Base-by-base conservation (phyloP, 2,329 filamentous ascomycete genomes). In the Balansia obtecta region DNA sequence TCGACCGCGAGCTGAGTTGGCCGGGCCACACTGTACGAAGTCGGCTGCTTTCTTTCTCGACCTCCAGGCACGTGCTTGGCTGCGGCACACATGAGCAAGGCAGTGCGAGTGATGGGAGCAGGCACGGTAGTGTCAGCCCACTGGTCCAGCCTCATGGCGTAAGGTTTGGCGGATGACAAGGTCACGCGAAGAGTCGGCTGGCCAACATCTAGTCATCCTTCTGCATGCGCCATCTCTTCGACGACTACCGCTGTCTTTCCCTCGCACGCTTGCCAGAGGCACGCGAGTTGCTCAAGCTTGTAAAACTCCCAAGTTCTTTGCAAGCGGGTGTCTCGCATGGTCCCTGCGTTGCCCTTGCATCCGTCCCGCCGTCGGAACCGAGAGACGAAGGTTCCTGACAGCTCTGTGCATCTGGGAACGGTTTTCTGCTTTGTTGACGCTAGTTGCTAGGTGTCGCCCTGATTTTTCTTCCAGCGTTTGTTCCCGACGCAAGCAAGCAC, bases 271-370 rank as follows among this genome's bases (percentile, higher is more conserved):
- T n/a, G 39, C 16, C 39, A 13, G 39, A 34, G 33, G 33, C 33
- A 34, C 33, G 33, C 33, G 9, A 2, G 9, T 34, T 34, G 39
- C 39, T 41, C 39, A 18, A 41, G 39, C 10, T 15, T 37, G 34
- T 8, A 37, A 3, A 12, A 15, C 34, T 7, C 34, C 34, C 20
- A 32, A 22, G 15, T 22, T 30, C 41, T 10, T 32, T 30, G 38
- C 33, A 27, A 18, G 38, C 43, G 33, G 43, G 40, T 41, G 40
- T 40, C 43, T 12, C 38, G 50, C 47, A 32, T 45, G 16, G 48
- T 50, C 47, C 51, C 47, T 52, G 51, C 47, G 42, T 47, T 12
- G 47, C 51, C 47, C 51, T 52, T 52, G 51, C 51, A 52, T 43
- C 32, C 10, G 12, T 33, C 48, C 33, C 16, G 12, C 33, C 30